phyloP scores from a whole-genome alignment of 2,329 filamentous ascomycete genomes.

The Pestalotiopsis fici region DNA sequence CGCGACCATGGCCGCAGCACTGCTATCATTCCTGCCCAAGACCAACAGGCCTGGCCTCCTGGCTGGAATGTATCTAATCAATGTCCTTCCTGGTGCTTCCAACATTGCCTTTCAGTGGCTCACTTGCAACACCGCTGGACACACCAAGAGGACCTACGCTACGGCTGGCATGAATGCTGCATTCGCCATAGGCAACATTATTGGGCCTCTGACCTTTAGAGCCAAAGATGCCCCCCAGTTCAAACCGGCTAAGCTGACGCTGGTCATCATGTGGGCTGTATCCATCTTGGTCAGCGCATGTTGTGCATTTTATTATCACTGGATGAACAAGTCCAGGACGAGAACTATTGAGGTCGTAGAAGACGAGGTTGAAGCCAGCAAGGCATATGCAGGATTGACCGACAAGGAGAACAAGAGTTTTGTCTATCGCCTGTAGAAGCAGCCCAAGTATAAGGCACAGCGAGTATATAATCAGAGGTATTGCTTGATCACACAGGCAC shows the following conservation, averaged over 20 bases:
- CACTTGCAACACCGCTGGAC: constrained; percentile 32
- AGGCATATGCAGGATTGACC: not conserved
- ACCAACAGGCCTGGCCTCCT: not conserved
- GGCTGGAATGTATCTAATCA: constrained; percentile 1
- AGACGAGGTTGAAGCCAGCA: not conserved
- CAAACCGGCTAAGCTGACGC: not conserved
- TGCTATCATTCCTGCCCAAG: not conserved
- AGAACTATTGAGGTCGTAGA: not conserved
- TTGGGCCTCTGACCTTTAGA: not conserved
- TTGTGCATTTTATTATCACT: not conserved
- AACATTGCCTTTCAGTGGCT: constrained; percentile 8
- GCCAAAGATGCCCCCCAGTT: constrained; percentile 2
- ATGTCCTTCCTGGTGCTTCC: not conserved
- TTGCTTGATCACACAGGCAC: no score
- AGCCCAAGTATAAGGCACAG: not conserved
- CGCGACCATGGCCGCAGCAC: not conserved
- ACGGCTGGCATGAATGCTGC: constrained; percentile 1
- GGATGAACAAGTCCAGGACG: not conserved
- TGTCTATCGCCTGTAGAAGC: not conserved
- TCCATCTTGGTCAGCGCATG: not conserved
- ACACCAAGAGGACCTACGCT: constrained; percentile 28
- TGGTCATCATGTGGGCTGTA: not conserved
- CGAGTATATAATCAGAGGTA: no score
- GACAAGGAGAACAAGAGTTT: constrained; percentile 1
- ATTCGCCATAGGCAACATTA: constrained; percentile 5